phyloP scores from a whole-genome alignment of 768 basidiomycete species.

The Mycena vulgaris region DNA sequence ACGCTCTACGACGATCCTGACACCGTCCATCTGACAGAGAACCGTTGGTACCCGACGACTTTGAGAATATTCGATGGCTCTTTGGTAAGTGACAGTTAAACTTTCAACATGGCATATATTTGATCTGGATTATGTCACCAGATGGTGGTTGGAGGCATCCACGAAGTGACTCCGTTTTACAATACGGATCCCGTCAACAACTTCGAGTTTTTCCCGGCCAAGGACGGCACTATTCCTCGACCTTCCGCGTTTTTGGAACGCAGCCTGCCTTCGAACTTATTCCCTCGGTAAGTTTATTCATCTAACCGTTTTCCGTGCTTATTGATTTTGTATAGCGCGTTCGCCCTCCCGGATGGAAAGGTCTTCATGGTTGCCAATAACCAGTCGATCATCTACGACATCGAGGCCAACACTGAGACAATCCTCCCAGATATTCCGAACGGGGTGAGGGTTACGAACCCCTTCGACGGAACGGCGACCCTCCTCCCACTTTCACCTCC shows the following conservation, averaged over 20 bases:
- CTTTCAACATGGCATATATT: no score
- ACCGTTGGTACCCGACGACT: slow-evolving; percentile 49
- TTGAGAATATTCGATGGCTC: slow-evolving; percentile 48
- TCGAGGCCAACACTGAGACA: no score
- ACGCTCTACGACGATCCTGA: slow-evolving; percentile 47
- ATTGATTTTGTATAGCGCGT: background rate
- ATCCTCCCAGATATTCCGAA: slow-evolving; percentile 27
- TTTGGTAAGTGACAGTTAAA: slow-evolving; percentile 23
- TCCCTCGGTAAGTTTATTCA: slow-evolving; percentile 50
- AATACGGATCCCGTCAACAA: slow-evolving; percentile 47
- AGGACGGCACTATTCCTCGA: no score
- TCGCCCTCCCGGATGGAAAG: no score
- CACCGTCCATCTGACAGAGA: slow-evolving; percentile 41
- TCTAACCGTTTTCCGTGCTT: background rate
- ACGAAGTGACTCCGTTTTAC: slow-evolving; percentile 44
- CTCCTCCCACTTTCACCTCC: slow-evolving; percentile 35
- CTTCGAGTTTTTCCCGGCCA: slow-evolving; percentile 50
- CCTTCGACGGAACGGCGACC: slow-evolving; percentile 30
- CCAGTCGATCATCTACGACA: no score
- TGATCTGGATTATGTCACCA: background rate
- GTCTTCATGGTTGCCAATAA: no score
- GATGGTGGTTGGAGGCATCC: no score
- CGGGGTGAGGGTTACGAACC: slow-evolving; percentile 26
- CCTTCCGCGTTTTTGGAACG: no score
- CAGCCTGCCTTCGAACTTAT: slow-evolving; percentile 71